Evolutionary conservation across 2,329 filamentous ascomycete species (phyloP).

Genomic region (Colletotrichum incanum): DNA sequence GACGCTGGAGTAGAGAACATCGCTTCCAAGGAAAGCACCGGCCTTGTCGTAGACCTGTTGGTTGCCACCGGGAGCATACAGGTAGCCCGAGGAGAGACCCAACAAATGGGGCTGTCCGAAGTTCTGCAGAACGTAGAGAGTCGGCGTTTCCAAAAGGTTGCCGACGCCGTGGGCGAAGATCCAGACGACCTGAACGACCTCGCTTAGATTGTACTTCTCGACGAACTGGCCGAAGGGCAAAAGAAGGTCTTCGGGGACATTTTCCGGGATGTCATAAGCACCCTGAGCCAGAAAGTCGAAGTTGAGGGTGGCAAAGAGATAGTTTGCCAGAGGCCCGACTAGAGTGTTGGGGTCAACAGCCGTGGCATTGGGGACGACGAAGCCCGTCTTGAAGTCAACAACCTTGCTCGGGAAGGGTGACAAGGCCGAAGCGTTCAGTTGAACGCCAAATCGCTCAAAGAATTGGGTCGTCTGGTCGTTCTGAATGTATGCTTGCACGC

Average conservation of each 20-base stretch:
- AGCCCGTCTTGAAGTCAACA: conserved; percentile 43
- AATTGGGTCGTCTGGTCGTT: conserved; percentile 58
- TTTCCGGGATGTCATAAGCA: conserved; percentile 55
- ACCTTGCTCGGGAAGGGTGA: conserved; percentile 40
- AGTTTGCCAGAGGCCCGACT: conserved; percentile 24
- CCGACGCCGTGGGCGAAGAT: conserved; percentile 57
- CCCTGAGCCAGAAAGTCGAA: conserved; percentile 43
- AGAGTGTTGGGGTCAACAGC: conserved; percentile 31
- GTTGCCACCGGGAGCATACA: conserved; percentile 44
- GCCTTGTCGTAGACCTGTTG: conserved; percentile 50
- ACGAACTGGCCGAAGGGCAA: conserved; percentile 43
- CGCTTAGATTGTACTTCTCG: conserved; percentile 36
- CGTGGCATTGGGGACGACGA: conserved; percentile 37
- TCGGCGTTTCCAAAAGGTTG: conserved; percentile 56
- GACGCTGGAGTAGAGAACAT: conserved; percentile 49
- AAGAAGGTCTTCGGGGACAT: conserved; percentile 51
- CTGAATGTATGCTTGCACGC: conserved; percentile 55
- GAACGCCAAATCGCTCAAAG: conserved; percentile 61
- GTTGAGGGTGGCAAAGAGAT: conserved; percentile 34
- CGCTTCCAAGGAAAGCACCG: conserved; percentile 46
- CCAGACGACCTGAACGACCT: conserved; percentile 48
- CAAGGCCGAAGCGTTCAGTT: conserved; percentile 23
- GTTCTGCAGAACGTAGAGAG: conserved; percentile 58
- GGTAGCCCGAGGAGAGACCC: conserved; percentile 56
- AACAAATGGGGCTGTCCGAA: conserved; percentile 47